These are phyloP conservation scores for Paraconiothyrium brasiliense DNA, from an alignment of 2,329 filamentous ascomycete genomes.

Conservation along the genomic window DNA sequence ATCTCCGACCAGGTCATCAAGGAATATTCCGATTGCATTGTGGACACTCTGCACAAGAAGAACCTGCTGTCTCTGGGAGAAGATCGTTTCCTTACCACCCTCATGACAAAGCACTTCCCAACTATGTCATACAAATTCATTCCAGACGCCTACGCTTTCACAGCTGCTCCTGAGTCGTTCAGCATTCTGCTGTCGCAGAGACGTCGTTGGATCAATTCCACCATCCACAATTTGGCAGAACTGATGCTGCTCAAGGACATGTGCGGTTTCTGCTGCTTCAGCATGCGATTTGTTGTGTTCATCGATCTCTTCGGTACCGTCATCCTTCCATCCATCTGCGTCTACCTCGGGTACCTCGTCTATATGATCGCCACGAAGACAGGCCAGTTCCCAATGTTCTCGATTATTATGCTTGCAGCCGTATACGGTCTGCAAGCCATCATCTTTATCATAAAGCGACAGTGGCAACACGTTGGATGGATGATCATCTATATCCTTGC, in stretches of 20 bases:
- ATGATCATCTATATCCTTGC: conserved; percentile 99
- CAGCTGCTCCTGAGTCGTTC: conserved; percentile 93
- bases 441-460: conserved; percentile 95
- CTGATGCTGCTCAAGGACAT: conserved; percentile 90
- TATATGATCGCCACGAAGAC: conserved; percentile 75
- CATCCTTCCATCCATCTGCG: conserved; percentile 87
- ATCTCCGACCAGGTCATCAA: conserved; percentile 87
- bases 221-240: conserved; percentile 94
- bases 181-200: conserved; percentile 94
- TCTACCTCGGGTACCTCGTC: conserved; percentile 87
- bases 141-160: conserved; percentile 90
- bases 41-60: conserved; percentile 95
- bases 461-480: conserved; percentile 99
- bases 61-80: conserved; percentile 93
- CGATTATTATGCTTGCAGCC: conserved; percentile 85
- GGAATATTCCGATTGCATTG: conserved; percentile 87
- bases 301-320: conserved; percentile 93
- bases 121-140: conserved; percentile 96
- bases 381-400: conserved; percentile 85
- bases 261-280: conserved; percentile 98
- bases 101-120: conserved; percentile 99
- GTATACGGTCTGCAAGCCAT: conserved; percentile 96
- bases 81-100: conserved; percentile 94
- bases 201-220: conserved; percentile 99
- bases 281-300: conserved; percentile 96